phyloP scores from a whole-genome alignment of 805 yeast genomes.

The Candida ascalaphidarum region DNA sequence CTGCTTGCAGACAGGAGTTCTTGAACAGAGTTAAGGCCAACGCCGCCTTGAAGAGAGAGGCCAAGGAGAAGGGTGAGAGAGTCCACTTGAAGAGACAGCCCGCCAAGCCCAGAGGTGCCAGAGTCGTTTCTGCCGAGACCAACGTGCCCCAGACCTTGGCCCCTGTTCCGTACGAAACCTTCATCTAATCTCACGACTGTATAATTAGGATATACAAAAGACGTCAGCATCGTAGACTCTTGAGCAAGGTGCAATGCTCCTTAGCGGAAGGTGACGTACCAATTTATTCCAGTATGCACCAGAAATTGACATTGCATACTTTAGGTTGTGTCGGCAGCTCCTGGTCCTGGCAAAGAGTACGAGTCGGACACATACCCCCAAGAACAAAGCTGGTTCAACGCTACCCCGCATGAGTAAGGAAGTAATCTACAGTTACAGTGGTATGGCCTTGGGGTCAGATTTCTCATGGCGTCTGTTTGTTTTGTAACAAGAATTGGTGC shows the following conservation, averaged over 20 bases:
- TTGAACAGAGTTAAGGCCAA: constrained; percentile 96
- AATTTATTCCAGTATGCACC: not conserved
- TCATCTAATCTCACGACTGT: constrained; percentile 90
- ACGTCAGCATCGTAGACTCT: too few relatives aligned
- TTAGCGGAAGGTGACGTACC: too few relatives aligned
- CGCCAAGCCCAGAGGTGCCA: constrained; percentile 92
- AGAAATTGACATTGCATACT: not conserved
- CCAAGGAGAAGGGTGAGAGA: constrained; percentile 87
- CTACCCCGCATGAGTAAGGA: too few relatives aligned
- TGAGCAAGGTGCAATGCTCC: too few relatives aligned
- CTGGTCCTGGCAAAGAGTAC: too few relatives aligned
- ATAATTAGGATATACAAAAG: too few relatives aligned
- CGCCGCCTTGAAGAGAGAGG: constrained; percentile 89
- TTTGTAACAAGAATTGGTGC: constrained; percentile 41
- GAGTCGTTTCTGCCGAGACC: constrained; percentile 72
- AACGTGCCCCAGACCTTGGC: constrained; percentile 94
- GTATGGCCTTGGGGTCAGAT: too few relatives aligned
- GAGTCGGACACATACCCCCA: too few relatives aligned
- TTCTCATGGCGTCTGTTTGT: too few relatives aligned
- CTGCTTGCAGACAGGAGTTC: constrained; percentile 99
- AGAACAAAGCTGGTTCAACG: too few relatives aligned
- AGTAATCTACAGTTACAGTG: too few relatives aligned
- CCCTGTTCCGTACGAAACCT: constrained; percentile 99
- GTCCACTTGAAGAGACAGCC: constrained; percentile 97
- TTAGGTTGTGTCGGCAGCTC: too few relatives aligned